Base-by-base conservation (phyloP, 2,329 filamentous ascomycete species). In the Chrysoporthe deuterocubensis region DNA sequence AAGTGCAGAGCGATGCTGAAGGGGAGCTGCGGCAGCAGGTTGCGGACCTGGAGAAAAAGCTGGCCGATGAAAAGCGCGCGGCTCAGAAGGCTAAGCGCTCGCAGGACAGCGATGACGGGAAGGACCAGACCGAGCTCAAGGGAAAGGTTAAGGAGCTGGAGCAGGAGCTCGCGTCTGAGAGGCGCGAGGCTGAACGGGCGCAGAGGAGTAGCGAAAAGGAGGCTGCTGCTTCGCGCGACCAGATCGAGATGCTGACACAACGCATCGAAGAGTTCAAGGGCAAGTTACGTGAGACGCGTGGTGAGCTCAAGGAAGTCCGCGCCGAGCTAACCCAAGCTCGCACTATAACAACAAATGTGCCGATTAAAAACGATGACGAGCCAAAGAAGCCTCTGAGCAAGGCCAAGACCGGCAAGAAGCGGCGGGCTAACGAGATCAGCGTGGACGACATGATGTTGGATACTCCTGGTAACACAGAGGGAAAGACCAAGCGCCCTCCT, bases 241-340 rank as follows among this genome's bases (percentile, higher is more conserved):
- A 89, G 70, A 88, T 86, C 64, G 84, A 89, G 4, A 83, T 88
- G 14, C 82, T 94, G 0, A 90, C 94, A 71, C 89, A 89, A 70
- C 92, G 91, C 71, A 79, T 96, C 18, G 89, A 88, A 64, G 87
- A 87, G 26, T 85, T 92, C 75, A 89, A 89, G 74, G 84, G 85
- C 66, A 94, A 94, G 77, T 80, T 95, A 26, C 88, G 87, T 64
- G 83, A 87, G 11, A 85, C 88, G 0, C 93, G 93, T 70, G 88
- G 91, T 43, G 89, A 93, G 74, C 84, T 96, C 37, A 93, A 92
- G 75, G 86, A 90, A 74, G 78, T 80, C 32, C 80, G 80, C n/a
- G 75, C 78, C 2, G 82, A 85, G 67, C 77, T 85, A 14, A 78
- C 78, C 32, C 77, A 78, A 61, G 78, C 77, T 1, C 62, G 62